Conservation (phyloP, 1,139 yeast genomes). For the Nakaseomyces glabratus region DNA sequence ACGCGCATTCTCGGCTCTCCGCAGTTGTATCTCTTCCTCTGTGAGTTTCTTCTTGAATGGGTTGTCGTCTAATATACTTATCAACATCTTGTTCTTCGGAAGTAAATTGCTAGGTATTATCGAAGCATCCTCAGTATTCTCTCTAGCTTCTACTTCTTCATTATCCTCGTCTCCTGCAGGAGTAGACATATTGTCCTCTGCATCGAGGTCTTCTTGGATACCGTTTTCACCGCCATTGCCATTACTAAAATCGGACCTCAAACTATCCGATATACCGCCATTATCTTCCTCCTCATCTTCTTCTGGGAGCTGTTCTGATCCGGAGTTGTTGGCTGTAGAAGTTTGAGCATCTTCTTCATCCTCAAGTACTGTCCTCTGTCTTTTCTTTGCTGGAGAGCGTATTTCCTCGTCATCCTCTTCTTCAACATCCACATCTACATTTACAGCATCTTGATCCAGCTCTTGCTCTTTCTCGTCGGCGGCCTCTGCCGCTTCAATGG, state of each 20-base stretch:
- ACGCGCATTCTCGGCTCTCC: slow-evolving; percentile 83
- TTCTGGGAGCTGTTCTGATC: no score
- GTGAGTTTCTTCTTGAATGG: slow-evolving; percentile 37
- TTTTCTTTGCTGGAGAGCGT: background rate
- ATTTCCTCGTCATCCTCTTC: slow-evolving; percentile 9
- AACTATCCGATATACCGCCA: background rate
- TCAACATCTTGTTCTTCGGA: slow-evolving; percentile 17
- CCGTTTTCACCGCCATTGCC: background rate
- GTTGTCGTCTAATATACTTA: slow-evolving; percentile 25
- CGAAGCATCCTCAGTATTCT: slow-evolving; percentile 9
- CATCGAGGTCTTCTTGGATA: slow-evolving; percentile 7
- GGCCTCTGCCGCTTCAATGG: no score
- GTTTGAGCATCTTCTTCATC: slow-evolving; percentile 12
- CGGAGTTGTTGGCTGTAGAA: no score
- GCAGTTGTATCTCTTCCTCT: slow-evolving; percentile 73
- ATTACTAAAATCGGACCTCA: no score
- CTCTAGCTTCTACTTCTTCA: slow-evolving; percentile 10
- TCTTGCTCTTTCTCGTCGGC: slow-evolving; percentile 11
- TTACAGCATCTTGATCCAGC: slow-evolving; percentile 10
- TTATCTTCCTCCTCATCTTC: slow-evolving; percentile 11
- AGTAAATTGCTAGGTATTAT: no score
- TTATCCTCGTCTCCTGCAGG: slow-evolving; percentile 10
- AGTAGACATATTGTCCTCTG: slow-evolving; percentile 9
- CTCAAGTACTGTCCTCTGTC: slow-evolving; percentile 3
- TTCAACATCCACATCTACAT: slow-evolving; percentile 11